Conservation (phyloP, 305 asterid species). For the Fraxinus paxiana region DNA sequence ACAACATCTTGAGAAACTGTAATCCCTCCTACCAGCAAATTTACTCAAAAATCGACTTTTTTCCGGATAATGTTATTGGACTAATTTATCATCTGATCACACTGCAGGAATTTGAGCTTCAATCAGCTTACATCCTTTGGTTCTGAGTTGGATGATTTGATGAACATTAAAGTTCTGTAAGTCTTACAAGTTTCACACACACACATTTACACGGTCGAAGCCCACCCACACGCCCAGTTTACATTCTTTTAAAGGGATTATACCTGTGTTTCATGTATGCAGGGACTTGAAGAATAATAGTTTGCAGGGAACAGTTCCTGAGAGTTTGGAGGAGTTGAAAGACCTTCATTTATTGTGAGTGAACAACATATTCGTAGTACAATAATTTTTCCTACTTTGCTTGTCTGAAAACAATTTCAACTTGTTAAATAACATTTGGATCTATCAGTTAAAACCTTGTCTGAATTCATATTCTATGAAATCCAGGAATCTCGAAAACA, state of each 20-base stretch:
- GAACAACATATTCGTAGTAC: conserved; percentile 8
- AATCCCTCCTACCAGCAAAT: conserved; percentile 25
- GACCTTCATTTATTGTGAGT: conserved; percentile 79
- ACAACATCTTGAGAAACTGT: conserved; percentile 81
- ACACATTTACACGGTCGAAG: background rate
- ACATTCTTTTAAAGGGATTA: background rate
- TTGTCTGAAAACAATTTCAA: background rate
- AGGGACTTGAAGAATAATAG: conserved; percentile 90
- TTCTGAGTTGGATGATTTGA: conserved; percentile 76
- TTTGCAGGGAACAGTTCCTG: conserved; percentile 71
- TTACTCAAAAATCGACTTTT: conserved; percentile 10
- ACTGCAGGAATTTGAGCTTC: conserved; percentile 84
- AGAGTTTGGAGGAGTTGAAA: conserved; percentile 65
- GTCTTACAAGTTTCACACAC: conserved; percentile 24
- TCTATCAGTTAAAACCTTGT: background rate
- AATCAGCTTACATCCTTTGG: conserved; percentile 75
- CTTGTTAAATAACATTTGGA: background rate
- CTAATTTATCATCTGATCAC: conserved; percentile 2
- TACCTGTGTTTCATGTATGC: conserved; percentile 19
- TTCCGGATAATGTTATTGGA: conserved; percentile 2
- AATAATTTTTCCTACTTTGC: background rate
- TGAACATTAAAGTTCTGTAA: conserved; percentile 81
- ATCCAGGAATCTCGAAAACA: conserved; percentile 73
- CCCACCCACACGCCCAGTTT: background rate
- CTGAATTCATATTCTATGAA: conserved; percentile 20